A percentile compares a stretch with the other conserved stretches of the same genome.
These are phyloP conservation scores for Chionographis japonica DNA, from an alignment of 106 monocot genomes.

Conservation along the genomic window DNA sequence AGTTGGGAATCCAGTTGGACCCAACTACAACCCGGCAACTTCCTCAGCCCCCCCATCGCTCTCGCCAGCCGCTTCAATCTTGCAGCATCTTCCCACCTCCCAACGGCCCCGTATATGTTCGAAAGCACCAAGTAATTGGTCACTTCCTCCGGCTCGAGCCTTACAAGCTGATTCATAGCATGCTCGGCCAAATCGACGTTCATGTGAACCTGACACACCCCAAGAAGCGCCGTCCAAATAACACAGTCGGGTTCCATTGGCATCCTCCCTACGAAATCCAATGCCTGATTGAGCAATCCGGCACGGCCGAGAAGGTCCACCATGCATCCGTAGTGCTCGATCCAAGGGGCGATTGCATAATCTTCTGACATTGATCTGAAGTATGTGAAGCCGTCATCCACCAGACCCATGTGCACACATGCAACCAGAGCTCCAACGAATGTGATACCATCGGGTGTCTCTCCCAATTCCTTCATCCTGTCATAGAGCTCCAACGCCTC, in stretches of 20 bases:
- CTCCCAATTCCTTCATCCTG: constrained; percentile 18
- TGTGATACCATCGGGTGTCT: constrained; percentile 52
- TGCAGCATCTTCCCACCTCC: constrained; percentile 31
- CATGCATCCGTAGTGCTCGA: constrained; percentile 63
- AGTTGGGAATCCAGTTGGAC: constrained; percentile 30
- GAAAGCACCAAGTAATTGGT: constrained; percentile 32
- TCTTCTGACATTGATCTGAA: constrained; percentile 40
- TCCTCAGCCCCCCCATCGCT: constrained; percentile 5
- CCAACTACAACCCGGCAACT: constrained; percentile 35
- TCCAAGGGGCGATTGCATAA: constrained; percentile 36
- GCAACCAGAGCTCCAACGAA: constrained; percentile 51
- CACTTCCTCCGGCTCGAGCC: constrained; percentile 21
- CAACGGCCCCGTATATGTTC: constrained; percentile 22
- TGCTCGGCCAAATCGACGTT: constrained; percentile 16
- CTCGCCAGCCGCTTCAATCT: constrained; percentile 17
- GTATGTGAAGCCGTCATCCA: constrained; percentile 27
- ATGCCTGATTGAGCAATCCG: constrained; percentile 30
- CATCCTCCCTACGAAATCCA: constrained; percentile 16
- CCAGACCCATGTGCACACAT: constrained; percentile 48
- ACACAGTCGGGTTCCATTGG: constrained; percentile 26
- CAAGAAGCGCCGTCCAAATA: constrained; percentile 38
- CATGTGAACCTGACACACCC: constrained; percentile 16
- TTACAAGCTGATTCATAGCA: constrained; percentile 4
- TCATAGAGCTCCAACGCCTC: constrained; percentile 43
- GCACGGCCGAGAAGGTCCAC: constrained; percentile 37